Percentiles rank a stretch among this genome's conserved stretches.
Evolutionary conservation across 345 rosid genomes (phyloP).

Genomic region (Passiflora organensis): DNA sequence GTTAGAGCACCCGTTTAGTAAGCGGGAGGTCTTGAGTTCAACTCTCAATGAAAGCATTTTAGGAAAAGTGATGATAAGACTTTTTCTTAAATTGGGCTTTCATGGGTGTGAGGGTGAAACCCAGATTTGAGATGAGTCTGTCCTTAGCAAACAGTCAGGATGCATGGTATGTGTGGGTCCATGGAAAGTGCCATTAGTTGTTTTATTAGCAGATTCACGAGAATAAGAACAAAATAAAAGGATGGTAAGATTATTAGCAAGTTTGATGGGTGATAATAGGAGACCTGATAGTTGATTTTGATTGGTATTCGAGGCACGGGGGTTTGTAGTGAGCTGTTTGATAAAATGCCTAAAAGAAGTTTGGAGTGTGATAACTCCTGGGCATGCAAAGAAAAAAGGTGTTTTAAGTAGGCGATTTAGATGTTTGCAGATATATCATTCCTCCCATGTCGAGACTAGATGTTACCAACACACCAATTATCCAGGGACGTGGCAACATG

Average conservation of each 20-base stretch:
- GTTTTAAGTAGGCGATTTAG: conserved; percentile 50
- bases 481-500: no score
- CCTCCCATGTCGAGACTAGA: no score
- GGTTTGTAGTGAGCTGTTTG: conserved; percentile 30
- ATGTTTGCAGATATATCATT: conserved; percentile 53
- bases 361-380: conserved; percentile 61
- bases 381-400: conserved; percentile 57
- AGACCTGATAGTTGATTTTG: no score
- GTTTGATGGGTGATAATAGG: conserved; percentile 73
- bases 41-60: conserved; percentile 84
- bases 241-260: no score
- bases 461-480: no score
- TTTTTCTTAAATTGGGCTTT: background rate
- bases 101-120: conserved; percentile 53
- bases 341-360: conserved; percentile 25
- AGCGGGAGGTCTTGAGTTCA: conserved; percentile 99
- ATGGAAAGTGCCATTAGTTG: conserved; percentile 47
- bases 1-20: conserved; percentile 97
- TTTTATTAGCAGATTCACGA: conserved; percentile 21
- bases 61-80: no score
- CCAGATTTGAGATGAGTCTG: conserved; percentile 55
- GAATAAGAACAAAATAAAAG: conserved; percentile 34
- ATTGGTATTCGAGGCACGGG: conserved; percentile 52
- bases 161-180: conserved; percentile 57
- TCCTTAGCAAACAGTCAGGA: conserved; percentile 54